A percentile compares a stretch with the other conserved stretches of the same genome.
These are phyloP conservation scores for Curvularia eragrostidis DNA, from an alignment of 2,329 filamentous ascomycete species.

Conservation along the genomic window DNA sequence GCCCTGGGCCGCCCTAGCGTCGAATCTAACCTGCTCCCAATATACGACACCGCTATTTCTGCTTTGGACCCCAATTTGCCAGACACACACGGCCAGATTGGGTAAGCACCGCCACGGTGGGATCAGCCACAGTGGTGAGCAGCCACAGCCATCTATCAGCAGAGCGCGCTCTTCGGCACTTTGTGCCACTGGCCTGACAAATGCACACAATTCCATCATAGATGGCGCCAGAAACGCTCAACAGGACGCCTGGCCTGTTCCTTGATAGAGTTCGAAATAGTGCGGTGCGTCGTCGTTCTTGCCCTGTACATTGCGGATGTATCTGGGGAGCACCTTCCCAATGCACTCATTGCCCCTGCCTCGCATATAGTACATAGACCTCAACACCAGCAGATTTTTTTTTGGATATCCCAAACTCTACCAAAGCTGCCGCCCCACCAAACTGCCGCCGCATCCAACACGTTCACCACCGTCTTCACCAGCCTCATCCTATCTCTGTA, in stretches of 20 bases:
- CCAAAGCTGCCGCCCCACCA: background rate
- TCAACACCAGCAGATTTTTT: background rate
- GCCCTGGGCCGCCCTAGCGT: constrained; percentile 3
- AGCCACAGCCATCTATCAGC: constrained; percentile 21
- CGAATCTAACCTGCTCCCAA: background rate
- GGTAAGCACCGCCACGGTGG: constrained; percentile 29
- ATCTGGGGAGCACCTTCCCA: background rate
- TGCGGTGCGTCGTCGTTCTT: background rate
- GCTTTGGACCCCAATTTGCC: background rate
- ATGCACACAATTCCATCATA: background rate
- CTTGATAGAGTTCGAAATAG: background rate
- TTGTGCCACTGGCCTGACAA: background rate
- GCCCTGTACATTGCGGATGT: background rate
- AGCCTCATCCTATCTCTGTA: constrained; percentile 2
- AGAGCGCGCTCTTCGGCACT: background rate
- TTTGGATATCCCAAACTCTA: background rate
- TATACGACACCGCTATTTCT: constrained; percentile 20
- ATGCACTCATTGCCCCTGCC: background rate
- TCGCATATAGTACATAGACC: background rate
- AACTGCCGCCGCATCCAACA: background rate
- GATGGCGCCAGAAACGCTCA: background rate
- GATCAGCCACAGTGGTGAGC: constrained; percentile 34
- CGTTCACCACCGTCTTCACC: background rate
- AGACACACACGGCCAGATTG: background rate
- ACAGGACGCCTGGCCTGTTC: background rate